A percentile compares a stretch with the other conserved stretches of the same genome.
Evolutionary conservation across 2,329 filamentous ascomycete genomes (phyloP).

Genomic region (Blastomyces percursus): DNA sequence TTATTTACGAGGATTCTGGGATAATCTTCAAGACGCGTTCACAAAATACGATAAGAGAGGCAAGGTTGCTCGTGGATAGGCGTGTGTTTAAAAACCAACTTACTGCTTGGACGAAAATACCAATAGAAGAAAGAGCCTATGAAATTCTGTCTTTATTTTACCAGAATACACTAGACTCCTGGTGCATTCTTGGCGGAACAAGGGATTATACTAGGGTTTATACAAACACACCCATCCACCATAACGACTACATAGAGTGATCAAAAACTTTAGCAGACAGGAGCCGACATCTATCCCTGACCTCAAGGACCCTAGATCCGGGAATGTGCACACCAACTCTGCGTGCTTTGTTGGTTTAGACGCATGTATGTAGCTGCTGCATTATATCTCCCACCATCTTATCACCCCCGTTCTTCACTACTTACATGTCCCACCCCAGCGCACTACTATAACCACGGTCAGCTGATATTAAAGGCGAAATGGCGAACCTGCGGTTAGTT

Average conservation of each 20-base stretch:
- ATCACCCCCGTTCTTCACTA: not conserved
- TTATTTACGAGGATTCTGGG: not conserved
- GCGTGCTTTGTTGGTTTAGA: not conserved
- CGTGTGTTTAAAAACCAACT: not conserved
- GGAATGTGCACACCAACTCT: not conserved
- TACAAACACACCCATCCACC: not conserved
- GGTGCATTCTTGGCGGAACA: not conserved
- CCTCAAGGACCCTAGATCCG: not conserved
- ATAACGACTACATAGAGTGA: too few species aligned
- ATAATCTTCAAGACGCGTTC: not conserved
- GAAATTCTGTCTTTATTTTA: not conserved
- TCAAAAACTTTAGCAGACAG: not conserved
- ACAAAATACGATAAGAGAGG: not conserved
- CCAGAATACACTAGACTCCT: not conserved
- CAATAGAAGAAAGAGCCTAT: not conserved
- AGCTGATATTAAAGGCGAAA: not conserved
- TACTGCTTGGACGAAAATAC: not conserved
- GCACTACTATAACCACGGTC: not conserved
- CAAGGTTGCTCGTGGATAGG: not conserved
- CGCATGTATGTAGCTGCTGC: not conserved
- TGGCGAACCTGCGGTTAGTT: not conserved
- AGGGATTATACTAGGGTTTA: not conserved
- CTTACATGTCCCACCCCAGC: not conserved
- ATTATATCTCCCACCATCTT: not conserved
- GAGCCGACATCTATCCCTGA: not conserved